These are phyloP conservation scores for Viridothelium virens DNA, from an alignment of 495 filamentous ascomycete species.

Conservation along the genomic window DNA sequence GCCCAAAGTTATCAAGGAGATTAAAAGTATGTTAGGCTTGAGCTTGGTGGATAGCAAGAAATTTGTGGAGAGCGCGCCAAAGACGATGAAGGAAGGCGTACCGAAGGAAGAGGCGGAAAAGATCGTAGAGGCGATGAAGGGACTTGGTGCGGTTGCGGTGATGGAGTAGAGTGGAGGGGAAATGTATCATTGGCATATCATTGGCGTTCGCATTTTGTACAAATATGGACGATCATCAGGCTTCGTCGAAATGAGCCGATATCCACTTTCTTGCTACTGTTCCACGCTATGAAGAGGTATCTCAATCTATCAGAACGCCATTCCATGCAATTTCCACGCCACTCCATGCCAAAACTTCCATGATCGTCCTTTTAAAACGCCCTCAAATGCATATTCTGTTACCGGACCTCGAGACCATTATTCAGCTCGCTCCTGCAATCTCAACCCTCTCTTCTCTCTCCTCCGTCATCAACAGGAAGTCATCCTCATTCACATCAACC, in stretches of 20 bases:
- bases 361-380: background rate
- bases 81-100: constrained; percentile 96
- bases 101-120: constrained; percentile 99
- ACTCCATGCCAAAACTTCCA: background rate
- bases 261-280: background rate
- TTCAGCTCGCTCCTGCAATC: background rate
- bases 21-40: constrained; percentile 90
- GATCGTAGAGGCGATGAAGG: constrained; percentile 91
- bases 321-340: background rate
- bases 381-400: background rate
- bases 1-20: constrained; percentile 99
- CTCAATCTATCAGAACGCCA: background rate
- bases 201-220: constrained; percentile 4
- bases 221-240: constrained; percentile 2
- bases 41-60: constrained; percentile 99
- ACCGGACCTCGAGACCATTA: background rate
- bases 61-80: constrained; percentile 95
- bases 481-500: constrained; percentile 78
- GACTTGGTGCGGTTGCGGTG: constrained; percentile 71
- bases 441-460: constrained; percentile 54
- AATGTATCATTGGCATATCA: constrained; percentile 1
- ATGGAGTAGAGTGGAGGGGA: constrained; percentile 63
- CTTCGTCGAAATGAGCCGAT: background rate
- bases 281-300: background rate
- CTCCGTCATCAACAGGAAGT: constrained; percentile 62